Percentiles rank a stretch among this genome's conserved stretches.
Conservation (phyloP, 1,284 basidiomycete species). For the Heterobasidion irregulare region DNA sequence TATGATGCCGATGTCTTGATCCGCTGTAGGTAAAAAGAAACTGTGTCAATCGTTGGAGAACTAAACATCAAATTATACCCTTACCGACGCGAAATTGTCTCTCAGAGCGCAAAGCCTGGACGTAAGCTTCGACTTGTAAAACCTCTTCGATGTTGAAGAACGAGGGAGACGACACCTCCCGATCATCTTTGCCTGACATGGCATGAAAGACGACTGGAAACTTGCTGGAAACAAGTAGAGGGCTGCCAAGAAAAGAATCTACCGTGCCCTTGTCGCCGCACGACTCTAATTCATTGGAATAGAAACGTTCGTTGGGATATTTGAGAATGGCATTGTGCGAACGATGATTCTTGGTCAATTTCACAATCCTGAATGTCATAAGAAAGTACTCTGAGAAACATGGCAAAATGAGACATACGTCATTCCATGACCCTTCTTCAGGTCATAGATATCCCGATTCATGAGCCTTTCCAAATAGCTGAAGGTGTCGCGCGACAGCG, state of each 20-base stretch:
- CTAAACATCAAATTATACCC: slow-evolving; percentile 11
- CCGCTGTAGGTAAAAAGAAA: slow-evolving; percentile 12
- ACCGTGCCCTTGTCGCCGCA: slow-evolving; percentile 27
- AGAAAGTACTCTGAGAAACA: not conserved
- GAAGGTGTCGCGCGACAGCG: slow-evolving; percentile 32
- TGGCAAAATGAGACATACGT: slow-evolving; percentile 24
- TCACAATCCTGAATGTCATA: slow-evolving; percentile 39
- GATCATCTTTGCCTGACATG: slow-evolving; percentile 50
- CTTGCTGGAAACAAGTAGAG: slow-evolving; percentile 28
- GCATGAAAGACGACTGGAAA: slow-evolving; percentile 58
- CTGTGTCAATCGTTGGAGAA: slow-evolving; percentile 7
- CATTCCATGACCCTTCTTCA: slow-evolving; percentile 17
- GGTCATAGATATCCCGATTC: slow-evolving; percentile 33
- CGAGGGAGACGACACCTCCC: slow-evolving; percentile 54
- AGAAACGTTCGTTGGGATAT: slow-evolving; percentile 51
- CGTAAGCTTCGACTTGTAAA: slow-evolving; percentile 44
- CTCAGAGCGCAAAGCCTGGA: slow-evolving; percentile 20
- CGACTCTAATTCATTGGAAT: slow-evolving; percentile 39
- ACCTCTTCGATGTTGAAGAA: slow-evolving; percentile 60
- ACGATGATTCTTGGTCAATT: slow-evolving; percentile 51
- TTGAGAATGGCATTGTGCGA: slow-evolving; percentile 48
- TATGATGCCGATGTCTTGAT: slow-evolving; percentile 51
- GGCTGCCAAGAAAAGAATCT: slow-evolving; percentile 14
- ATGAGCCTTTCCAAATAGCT: slow-evolving; percentile 47
- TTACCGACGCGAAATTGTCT: slow-evolving; percentile 28